Conservation (phyloP, 345 rosid species). For the Pistacia integerrima region DNA sequence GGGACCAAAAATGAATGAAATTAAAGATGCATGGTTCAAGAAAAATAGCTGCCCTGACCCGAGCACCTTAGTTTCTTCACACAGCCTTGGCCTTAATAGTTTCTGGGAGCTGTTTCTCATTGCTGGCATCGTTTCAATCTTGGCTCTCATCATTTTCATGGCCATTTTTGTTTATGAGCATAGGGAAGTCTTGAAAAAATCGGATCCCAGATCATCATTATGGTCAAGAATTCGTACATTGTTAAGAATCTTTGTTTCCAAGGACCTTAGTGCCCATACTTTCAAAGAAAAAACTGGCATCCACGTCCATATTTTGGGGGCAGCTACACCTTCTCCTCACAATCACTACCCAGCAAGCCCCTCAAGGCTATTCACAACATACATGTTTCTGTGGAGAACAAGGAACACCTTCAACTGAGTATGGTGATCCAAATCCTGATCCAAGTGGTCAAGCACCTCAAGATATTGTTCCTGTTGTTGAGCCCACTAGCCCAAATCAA, state of each 20-base stretch:
- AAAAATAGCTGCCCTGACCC: conserved; percentile 24
- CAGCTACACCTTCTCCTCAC: conserved; percentile 19
- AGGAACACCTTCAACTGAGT: conserved; percentile 17
- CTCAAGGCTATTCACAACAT: conserved; percentile 9
- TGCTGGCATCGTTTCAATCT: conserved; percentile 28
- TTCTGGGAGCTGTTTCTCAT: conserved; percentile 43
- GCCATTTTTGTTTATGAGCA: conserved; percentile 20
- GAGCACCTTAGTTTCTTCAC: conserved; percentile 25
- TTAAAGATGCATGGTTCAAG: conserved; percentile 33
- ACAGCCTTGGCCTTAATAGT: conserved; percentile 39
- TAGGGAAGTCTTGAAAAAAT: neutral
- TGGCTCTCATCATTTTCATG: conserved; percentile 29
- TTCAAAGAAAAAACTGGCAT: conserved; percentile 17
- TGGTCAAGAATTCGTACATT: conserved; percentile 23
- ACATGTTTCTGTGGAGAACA: conserved; percentile 13
- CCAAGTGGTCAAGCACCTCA: neutral
- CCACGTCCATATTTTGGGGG: neutral
- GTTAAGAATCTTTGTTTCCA: conserved; percentile 31
- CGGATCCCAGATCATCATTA: conserved; percentile 24
- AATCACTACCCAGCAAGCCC: conserved; percentile 12
- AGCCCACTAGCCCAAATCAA: neutral
- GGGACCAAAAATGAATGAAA: conserved; percentile 28
- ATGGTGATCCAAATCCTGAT: neutral
- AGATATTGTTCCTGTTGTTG: neutral
- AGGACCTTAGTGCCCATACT: conserved; percentile 34